Conservation (phyloP, 352 stramenopile genomes). For the Elongisporangium anandrum region DNA sequence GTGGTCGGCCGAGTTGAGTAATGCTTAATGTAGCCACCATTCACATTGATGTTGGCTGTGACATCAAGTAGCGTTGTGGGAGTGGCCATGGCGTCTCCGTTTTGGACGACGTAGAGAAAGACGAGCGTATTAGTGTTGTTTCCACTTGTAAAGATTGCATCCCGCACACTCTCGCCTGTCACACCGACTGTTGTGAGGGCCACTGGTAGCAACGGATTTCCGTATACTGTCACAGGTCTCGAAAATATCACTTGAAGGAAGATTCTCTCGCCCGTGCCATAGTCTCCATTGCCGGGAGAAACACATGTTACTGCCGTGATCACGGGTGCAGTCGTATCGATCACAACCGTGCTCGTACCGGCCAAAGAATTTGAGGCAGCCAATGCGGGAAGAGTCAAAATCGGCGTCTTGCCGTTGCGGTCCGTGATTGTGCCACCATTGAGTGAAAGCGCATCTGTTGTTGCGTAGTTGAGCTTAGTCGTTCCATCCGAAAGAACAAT, state of each 20-base stretch:
- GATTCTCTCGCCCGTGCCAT: slow-evolving; percentile 60
- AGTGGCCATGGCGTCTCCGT: slow-evolving; percentile 34
- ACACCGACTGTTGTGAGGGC: slow-evolving; percentile 38
- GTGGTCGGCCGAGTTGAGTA: slow-evolving; percentile 65
- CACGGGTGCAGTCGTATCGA: slow-evolving; percentile 64
- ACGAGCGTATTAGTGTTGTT: slow-evolving; percentile 69
- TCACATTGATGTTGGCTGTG: slow-evolving; percentile 45
- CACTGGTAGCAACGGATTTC: slow-evolving; percentile 43
- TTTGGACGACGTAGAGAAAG: slow-evolving; percentile 70
- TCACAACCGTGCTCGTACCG: slow-evolving; percentile 47
- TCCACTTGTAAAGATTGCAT: slow-evolving; percentile 41
- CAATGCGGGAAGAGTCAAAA: slow-evolving; percentile 46
- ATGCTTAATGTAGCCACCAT: slow-evolving; percentile 69
- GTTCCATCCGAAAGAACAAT: slow-evolving; percentile 47
- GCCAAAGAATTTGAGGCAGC: slow-evolving; percentile 35
- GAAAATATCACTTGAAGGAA: slow-evolving; percentile 58
- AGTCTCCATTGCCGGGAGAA: slow-evolving; percentile 60
- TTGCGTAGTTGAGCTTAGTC: slow-evolving; percentile 59
- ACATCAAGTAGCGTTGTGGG: slow-evolving; percentile 28
- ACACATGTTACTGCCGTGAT: slow-evolving; percentile 50
- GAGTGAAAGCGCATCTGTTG: slow-evolving; percentile 41
- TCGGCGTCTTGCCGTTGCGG: slow-evolving; percentile 53
- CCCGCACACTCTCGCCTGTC: slow-evolving; percentile 16
- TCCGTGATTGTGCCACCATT: slow-evolving; percentile 59
- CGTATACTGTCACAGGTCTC: slow-evolving; percentile 57